Base-by-base conservation (phyloP, 148 eudicot genomes). In the Camellia sinensis region DNA sequence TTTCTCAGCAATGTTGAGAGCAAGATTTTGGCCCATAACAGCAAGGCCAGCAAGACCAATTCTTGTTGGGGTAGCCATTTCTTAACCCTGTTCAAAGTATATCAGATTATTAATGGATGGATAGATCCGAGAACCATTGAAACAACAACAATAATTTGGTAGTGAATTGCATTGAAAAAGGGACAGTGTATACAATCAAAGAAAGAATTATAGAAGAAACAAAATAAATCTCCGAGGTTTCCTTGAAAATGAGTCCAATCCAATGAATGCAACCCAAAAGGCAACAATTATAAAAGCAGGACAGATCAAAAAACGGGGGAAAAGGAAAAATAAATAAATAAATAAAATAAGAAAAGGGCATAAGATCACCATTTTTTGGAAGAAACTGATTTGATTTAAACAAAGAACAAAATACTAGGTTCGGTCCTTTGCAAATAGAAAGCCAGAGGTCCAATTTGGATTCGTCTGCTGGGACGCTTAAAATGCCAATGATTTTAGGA, bases 1-100 rank as follows among this genome's bases (percentile, higher is more conserved):
- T 91, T 93, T 93, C n/a, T 93, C 97, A 80, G 98, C 98, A 81
- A 94, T 92, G 91, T 94, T 92, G 62, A 92, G 97, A 77, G 98
- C 98, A 13, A 94, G 97, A 84, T 94, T 94, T 85, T 94, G 98
- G 60, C 98, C 98, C 98, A 92, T 92, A 56, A 94, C 97, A 40
- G 98, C 98, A 45, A 94, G 89, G 80, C 98, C 98, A 54, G 97
- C 97, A 52, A 94, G 95, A 75, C 97, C 98, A 71, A 94, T 94
- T 90, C 98, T 94, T 81, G 97, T 92, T 61, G 87, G 91, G 45
- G 87, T 61, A 68, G 90, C 87, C 97, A 93, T 93, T 78, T 81
- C 67, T 74, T 78, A 76, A 44, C 45, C 82, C 83, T 82, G 80
- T 37, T 17, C 70, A 81, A 62, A 44, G 59, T 43, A 41, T 67